Evolutionary conservation across 345 rosid genomes (phyloP).

Genomic region (Viola odorata): DNA sequence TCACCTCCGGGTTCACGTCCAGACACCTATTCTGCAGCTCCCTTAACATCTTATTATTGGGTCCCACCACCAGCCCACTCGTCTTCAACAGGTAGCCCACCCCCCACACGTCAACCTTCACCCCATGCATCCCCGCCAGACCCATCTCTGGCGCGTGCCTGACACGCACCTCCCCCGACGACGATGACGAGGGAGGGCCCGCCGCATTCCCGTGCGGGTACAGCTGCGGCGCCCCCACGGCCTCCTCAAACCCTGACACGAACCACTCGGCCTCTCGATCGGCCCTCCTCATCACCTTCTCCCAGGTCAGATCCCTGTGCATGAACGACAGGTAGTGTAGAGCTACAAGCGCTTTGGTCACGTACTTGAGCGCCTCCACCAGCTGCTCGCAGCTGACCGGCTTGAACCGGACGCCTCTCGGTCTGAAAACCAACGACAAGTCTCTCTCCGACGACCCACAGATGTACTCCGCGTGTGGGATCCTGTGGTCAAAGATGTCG

Average conservation of each 20-base stretch:
- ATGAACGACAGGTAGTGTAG: slow-evolving; percentile 89
- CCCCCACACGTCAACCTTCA: slow-evolving; percentile 97
- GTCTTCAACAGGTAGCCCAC: slow-evolving; percentile 76
- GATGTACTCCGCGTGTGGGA: slow-evolving; percentile 74
- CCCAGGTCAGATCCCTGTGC: slow-evolving; percentile 93
- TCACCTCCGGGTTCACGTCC: slow-evolving; percentile 81
- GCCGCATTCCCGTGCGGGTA: slow-evolving; percentile 41
- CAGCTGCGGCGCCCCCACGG: slow-evolving; percentile 74
- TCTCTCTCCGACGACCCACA: slow-evolving; percentile 50
- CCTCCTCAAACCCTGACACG: slow-evolving; percentile 74
- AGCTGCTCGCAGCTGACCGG: slow-evolving; percentile 66
- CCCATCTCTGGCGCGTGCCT: slow-evolving; percentile 88
- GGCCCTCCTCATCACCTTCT: slow-evolving; percentile 56
- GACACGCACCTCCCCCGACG: slow-evolving; percentile 38
- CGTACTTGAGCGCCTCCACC: slow-evolving; percentile 73
- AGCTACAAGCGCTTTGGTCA: slow-evolving; percentile 82
- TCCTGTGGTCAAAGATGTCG: slow-evolving; percentile 65
- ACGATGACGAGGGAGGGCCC: too few species aligned
- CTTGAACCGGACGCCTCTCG: slow-evolving; percentile 59
- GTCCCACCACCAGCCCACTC: slow-evolving; percentile 44
- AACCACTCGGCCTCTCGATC: slow-evolving; percentile 70
- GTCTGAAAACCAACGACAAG: slow-evolving; percentile 58
- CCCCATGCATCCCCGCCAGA: slow-evolving; percentile 70
- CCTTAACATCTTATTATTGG: slow-evolving; percentile 64
- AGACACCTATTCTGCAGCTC: slow-evolving; percentile 80